Evolutionary conservation across 2,329 filamentous ascomycete species (phyloP), one percentile per base, ranked within the genome.

Genomic region (Zasmidium citrigriseum): DNA sequence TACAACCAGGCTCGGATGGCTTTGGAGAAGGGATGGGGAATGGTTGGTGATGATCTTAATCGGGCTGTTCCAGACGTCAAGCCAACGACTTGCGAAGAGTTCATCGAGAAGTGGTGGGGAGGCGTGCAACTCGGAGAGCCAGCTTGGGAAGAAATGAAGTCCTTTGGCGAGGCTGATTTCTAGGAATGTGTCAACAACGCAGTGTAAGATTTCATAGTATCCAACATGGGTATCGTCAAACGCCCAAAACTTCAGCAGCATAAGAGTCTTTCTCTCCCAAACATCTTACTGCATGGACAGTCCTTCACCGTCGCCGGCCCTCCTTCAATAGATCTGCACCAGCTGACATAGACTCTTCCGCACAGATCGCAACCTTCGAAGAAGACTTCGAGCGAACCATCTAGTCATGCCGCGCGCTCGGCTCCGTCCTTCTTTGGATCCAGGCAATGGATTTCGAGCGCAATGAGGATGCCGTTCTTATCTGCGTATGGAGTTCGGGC

Each of bases 101-200:
- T 69, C 47, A 59, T 70, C 4, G 63, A 66, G 38, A 70, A 67
- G 52, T 71, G 68, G 68, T 71, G 70, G 69, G 46, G 51, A 10
- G 68, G 59, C 48, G 64, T 70, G 12, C 59, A 65, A 20, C 51
- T 73, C 1, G 60, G n/a, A 2, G 61, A 64, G 50, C 50, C 69
- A 16, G 50, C 27, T 10, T 72, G 68, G 69, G 58, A 23, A 16
- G 60, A 64, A 25, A 60, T 62, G 21, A 57, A 61, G 48, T 48
- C 56, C 5, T 64, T 65, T 20, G 60, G 50, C 3, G 45, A n/a
- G 41, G 25, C 48, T 21, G 57, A 64, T 27, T 55, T 64, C 24
- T 55, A 29, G 22, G 16, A n/a, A n/a, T n/a, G n/a, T 10, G 22
- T 18, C 24, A 9, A 10, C 22, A 25, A 47, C 7, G 20, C 22